These are phyloP conservation scores for Actinomortierella wolfii DNA, from an alignment of 371 early-diverging fungal genomes.

Conservation along the genomic window DNA sequence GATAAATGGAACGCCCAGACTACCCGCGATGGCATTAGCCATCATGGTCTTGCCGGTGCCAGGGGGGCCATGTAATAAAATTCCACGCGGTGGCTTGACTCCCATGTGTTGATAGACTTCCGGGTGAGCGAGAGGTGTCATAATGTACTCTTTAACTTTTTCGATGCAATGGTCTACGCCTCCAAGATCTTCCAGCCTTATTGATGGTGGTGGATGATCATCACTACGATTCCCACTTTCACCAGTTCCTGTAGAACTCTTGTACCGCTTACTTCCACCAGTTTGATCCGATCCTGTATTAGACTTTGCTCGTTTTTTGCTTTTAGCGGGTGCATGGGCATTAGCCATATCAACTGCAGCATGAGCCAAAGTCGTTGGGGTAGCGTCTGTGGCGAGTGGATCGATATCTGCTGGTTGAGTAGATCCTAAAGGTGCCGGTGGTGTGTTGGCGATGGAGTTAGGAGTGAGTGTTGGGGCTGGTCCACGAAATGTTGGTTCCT, in stretches of 20 bases:
- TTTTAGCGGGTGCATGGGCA: constrained; percentile 15
- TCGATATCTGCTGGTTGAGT: constrained; percentile 9
- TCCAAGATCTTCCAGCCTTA: constrained; percentile 81
- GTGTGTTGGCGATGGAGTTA: not conserved
- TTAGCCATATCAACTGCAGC: constrained; percentile 27
- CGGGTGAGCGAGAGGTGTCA: constrained; percentile 96
- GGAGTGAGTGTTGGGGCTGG: no score
- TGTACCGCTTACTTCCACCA: constrained; percentile 36
- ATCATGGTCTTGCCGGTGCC: constrained; percentile 99
- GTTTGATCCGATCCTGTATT: constrained; percentile 12
- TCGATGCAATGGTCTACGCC: constrained; percentile 90
- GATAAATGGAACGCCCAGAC: constrained; percentile 93
- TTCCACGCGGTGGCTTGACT: constrained; percentile 96
- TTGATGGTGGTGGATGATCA: constrained; percentile 61
- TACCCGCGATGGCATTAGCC: constrained; percentile 98
- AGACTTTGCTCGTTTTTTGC: constrained; percentile 53
- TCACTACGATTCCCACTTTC: constrained; percentile 17
- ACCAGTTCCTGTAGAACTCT: constrained; percentile 7
- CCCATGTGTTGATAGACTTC: constrained; percentile 96
- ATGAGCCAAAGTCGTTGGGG: constrained; percentile 31
- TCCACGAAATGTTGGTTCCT: not conserved
- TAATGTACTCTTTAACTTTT: constrained; percentile 95
- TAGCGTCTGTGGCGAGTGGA: constrained; percentile 37
- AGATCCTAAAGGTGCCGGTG: constrained; percentile 1
- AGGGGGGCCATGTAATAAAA: constrained; percentile 98